These are phyloP conservation scores for Gracilaria domingensis DNA, from an alignment of 23 red algal genomes.

Conservation along the genomic window DNA sequence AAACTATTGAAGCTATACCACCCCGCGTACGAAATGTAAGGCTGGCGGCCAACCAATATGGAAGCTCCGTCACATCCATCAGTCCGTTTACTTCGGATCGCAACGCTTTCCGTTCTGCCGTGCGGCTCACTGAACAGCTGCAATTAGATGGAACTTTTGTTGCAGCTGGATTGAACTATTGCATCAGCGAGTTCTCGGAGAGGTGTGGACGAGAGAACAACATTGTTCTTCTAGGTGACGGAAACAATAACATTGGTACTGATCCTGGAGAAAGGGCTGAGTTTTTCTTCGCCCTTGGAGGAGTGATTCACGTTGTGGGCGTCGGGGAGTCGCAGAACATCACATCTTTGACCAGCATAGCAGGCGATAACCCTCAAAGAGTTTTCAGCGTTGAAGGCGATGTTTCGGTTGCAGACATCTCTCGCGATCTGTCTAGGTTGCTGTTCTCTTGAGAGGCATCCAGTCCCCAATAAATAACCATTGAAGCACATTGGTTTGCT, in stretches of 20 bases:
- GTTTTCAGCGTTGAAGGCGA: background rate
- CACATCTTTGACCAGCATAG: background rate
- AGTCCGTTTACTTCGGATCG: constrained; percentile 4
- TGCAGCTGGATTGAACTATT: constrained; percentile 5
- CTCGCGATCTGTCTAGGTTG: no score
- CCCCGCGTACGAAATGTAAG: no score
- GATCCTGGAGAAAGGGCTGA: background rate
- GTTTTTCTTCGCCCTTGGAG: background rate
- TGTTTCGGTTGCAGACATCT: no score
- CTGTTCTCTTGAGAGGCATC: no score
- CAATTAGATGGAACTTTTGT: background rate
- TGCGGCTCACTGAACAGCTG: background rate
- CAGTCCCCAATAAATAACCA: no score
- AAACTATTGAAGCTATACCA: background rate
- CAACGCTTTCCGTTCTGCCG: background rate
- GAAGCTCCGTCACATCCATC: constrained; percentile 1
- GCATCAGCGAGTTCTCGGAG: background rate
- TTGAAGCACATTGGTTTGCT: background rate
- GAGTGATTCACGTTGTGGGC: constrained; percentile 12
- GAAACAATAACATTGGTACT: background rate
- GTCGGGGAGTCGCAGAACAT: constrained; percentile 1
- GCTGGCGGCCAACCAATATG: constrained; percentile 19
- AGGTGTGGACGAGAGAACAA: background rate
- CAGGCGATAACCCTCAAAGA: background rate
- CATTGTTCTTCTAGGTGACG: no score